Evolutionary conservation across 2,329 filamentous ascomycete genomes (phyloP), one percentile per base, ranked within the genome.

Genomic region (Phaeoacremonium minimum): DNA sequence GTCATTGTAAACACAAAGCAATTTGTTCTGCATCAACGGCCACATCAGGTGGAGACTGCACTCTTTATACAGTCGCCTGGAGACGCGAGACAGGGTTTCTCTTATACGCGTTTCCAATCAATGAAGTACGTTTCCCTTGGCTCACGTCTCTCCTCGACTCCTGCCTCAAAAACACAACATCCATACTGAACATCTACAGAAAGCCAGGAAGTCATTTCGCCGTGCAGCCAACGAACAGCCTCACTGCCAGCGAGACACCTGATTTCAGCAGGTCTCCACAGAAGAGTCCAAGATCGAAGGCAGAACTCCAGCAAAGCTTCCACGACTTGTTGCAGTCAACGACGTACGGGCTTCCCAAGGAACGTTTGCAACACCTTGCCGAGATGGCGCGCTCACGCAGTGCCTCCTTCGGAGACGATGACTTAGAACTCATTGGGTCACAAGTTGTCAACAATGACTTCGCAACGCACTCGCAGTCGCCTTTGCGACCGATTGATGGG

Each of bases 401-500:
- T 26, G 43, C 44, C 18, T 63, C 58, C 34, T 60, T 61, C 32
- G 57, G 56, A 31, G 59, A 63, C 47, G 57, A 61, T 35, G 58
- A 62, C 36, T 51, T 63, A 30, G 42, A 57, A 13, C 35, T 56
- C n/a, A 50, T 63, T 31, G 55, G 49, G 45, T 61, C 58, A 6
- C 57, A 59, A 33, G 49, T 50, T 7, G 48, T 46, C 35, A 53
- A 46, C 46, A 52, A 53, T 37, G 49, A 50, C 17, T 39, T 46
- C 9, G 45, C 26, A 4, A 37, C 36, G 18, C 14, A 15, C 35
- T 66, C 59, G 43, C 71, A 61, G 65, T 61, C 49, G 53, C 67
- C 58, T 22, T 53, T 50, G 51, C 67, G 50, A 50, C 60, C 71
- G 14, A 53, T 53, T 32, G 51, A 51, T n/a, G 50, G 50, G 17